These are phyloP conservation scores for Solanum medicagineum DNA, from an alignment of 257 asterid genomes.

Conservation along the genomic window DNA sequence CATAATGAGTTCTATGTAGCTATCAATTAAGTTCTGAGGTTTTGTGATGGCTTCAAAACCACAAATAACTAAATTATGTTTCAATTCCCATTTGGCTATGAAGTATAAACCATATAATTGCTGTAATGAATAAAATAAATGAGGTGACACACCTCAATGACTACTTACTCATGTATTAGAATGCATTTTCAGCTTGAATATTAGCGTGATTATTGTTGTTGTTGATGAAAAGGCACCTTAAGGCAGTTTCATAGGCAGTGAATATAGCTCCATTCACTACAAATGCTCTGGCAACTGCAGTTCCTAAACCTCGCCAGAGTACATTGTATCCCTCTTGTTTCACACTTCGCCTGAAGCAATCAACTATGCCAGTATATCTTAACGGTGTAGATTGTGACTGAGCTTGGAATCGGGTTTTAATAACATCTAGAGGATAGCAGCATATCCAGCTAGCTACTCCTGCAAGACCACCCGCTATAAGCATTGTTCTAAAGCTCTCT, in stretches of 20 bases:
- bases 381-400: slow-evolving; percentile 14
- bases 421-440: slow-evolving; percentile 66
- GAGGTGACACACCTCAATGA: neutral
- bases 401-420: slow-evolving; percentile 69
- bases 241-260: slow-evolving; percentile 59
- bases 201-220: slow-evolving; percentile 5
- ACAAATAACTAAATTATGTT: neutral
- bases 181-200: slow-evolving; percentile 16
- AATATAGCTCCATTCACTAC: slow-evolving; percentile 64
- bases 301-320: slow-evolving; percentile 83
- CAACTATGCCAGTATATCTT: slow-evolving; percentile 36
- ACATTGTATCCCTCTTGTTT: slow-evolving; percentile 43
- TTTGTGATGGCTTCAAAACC: slow-evolving; percentile 28
- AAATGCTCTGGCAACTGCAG: slow-evolving; percentile 61
- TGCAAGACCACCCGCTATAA: slow-evolving; percentile 63
- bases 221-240: slow-evolving; percentile 31
- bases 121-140: neutral
- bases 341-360: slow-evolving; percentile 42
- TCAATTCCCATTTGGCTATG: neutral
- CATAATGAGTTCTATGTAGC: slow-evolving; percentile 53
- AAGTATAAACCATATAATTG: neutral
- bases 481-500: slow-evolving; percentile 49
- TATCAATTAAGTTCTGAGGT: slow-evolving; percentile 50
- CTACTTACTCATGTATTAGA: neutral
- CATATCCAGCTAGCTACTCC: slow-evolving; percentile 74